Evolutionary conservation across 345 rosid species (phyloP).

Genomic region (Pistacia integerrima): DNA sequence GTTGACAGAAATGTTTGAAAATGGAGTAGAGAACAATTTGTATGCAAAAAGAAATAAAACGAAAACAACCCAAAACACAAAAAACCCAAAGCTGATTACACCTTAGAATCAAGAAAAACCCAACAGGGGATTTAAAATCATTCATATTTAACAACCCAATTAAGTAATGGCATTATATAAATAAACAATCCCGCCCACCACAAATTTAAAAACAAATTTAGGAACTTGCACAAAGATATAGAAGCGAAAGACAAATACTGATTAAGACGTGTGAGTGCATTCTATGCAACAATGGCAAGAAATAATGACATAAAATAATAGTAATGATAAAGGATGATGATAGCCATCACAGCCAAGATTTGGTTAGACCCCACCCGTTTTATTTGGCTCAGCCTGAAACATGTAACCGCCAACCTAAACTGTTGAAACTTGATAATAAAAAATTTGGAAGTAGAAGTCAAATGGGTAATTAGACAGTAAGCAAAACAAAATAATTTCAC

Average conservation of each 20-base stretch:
- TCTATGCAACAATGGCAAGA: constrained; percentile 11
- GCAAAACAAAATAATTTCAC: background rate
- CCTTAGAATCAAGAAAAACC: constrained; percentile 4
- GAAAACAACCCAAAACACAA: background rate
- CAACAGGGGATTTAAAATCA: constrained; percentile 11
- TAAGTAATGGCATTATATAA: background rate
- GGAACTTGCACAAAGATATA: constrained; percentile 18
- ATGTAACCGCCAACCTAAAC: constrained; percentile 14
- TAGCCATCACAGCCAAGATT: constrained; percentile 27
- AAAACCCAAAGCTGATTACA: constrained; percentile 17
- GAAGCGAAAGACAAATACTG: constrained; percentile 12
- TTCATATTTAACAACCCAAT: constrained; percentile 15
- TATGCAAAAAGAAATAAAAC: background rate
- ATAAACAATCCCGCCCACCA: background rate
- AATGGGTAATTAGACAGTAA: constrained; percentile 28
- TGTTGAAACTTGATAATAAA: constrained; percentile 29
- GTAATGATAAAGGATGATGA: background rate
- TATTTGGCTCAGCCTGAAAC: constrained; percentile 13
- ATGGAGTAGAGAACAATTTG: constrained; percentile 6
- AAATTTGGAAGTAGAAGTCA: constrained; percentile 33
- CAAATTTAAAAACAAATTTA: constrained; percentile 32
- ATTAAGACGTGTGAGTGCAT: constrained; percentile 22
- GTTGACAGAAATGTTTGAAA: constrained; percentile 20
- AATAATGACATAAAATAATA: background rate
- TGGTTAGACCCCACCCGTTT: constrained; percentile 28